Base-by-base conservation (phyloP, 2,329 filamentous ascomycete genomes). In the Chaetomiaceae sp. region DNA sequence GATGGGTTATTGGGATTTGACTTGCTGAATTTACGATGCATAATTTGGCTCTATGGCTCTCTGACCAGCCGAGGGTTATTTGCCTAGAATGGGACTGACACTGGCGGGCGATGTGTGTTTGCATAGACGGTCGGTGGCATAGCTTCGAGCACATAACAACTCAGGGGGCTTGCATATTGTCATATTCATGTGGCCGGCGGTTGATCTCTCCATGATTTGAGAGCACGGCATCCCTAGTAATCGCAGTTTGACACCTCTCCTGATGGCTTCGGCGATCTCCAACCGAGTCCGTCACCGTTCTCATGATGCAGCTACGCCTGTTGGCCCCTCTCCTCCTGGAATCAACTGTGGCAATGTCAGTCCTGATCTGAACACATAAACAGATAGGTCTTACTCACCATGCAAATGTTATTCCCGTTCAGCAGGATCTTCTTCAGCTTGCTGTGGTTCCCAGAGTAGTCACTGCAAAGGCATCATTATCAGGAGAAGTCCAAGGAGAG, bases 341-440 rank as follows among this genome's bases (percentile, higher is more conserved):
- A 90, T 89, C 70, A 91, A 78, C 87, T 91, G 59, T 22, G 40
- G 6, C 43, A 34, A 4, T 14, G 52, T 67, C 34, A 64, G 55
- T 17, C 40, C 36, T 8, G 15, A 56, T 36, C 17, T 39, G 15
- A 5, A 31, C 12, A 33, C 27, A 22, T n/a, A 56, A 34, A n/a
- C 7, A 23, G 11, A 33, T 6, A 8, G 1, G n/a, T 6, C 48
- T 4, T 2, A 23, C 50, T 52, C 80, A 96, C 94, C 94, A 99
- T 99, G 88, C 92, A 97, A 60, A 99, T 90, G 67, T 97, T 97
- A 75, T 99, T 99, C 53, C 94, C 94, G 66, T 99, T 99, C 36
- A 99, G 76, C 38, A 99, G 75, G 57, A 99, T 96, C 78, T 97
- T 97, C 47, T 91, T 82, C 37, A 99, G 82, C 71, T 95, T 95